Base-by-base conservation (phyloP, 768 basidiomycete species). In the Rhodotorula sphaerocarpa region DNA sequence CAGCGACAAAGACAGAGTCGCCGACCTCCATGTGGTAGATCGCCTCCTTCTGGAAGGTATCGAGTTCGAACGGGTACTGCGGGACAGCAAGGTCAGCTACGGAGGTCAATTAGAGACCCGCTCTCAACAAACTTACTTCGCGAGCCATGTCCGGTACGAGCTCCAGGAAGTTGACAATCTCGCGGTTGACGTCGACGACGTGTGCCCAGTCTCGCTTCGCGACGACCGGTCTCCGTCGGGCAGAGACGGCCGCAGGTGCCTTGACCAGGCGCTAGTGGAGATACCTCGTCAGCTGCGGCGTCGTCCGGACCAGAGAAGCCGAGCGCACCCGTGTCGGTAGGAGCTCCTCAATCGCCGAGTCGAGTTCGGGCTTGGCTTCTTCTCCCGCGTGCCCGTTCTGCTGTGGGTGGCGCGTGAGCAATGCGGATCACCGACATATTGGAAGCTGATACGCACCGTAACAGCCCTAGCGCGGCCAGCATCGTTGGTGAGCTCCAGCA, bases 1-100 rank as follows among this genome's bases (percentile, higher is more conserved):
- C 95, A 20, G 95, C 95, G n/a, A 99, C 92, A 74, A 99, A 99
- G 23, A 99, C 93, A 18, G 90, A 93, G 69, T 99, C 89, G 14
- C 92, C 95, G 79, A 88, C 84, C 75, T 99, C 95, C 23, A 99
- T 80, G 75, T 95, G 91, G 75, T 95, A 95, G 11, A 97, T 89
- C 2, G 95, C 95, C 74, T 97, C 90, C 75, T 96, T 97, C 75
- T 99, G 95, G 78, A 97, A 99, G 0, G 86, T 92, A 75, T 99
- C 95, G 34, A 99, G 81, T 73, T 95, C 90, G 76, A 99, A 99
- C n/a, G 95, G 92, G 76, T 96, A 99, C 91, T 90, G 68, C 15
- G 9, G 53, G 46, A 21, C 16, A 45, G 47, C 25, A 59, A 30
- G 33, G 30, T 27, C 12, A 31, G 45, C 44, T 23, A 23, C 2